Conservation (phyloP, 2,329 filamentous ascomycete genomes). For the Colletotrichum karsti region DNA sequence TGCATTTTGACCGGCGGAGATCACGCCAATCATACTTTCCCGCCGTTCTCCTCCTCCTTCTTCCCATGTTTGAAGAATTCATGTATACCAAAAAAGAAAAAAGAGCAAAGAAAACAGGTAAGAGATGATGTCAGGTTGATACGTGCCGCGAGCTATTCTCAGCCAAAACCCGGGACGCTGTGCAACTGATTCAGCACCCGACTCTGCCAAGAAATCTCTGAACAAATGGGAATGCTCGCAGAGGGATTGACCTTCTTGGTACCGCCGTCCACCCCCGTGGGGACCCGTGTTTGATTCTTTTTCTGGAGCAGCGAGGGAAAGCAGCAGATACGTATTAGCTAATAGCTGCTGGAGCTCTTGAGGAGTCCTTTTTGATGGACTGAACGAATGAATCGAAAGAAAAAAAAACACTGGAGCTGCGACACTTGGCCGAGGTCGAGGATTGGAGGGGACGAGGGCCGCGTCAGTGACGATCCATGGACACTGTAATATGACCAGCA, state of each 20-base stretch:
- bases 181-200: slow-evolving; percentile 21
- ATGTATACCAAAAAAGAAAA: not conserved
- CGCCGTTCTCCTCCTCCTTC: not conserved
- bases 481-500: slow-evolving; percentile 5
- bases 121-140: slow-evolving; percentile 4
- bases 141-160: slow-evolving; percentile 13
- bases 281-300: not conserved
- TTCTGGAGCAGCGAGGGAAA: not conserved
- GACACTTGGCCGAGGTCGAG: not conserved
- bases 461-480: slow-evolving; percentile 15
- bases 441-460: not conserved
- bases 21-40: slow-evolving; percentile 5
- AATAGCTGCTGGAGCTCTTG: not conserved
- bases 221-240: slow-evolving; percentile 1
- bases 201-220: slow-evolving; percentile 13
- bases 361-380: not conserved
- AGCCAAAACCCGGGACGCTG: not conserved
- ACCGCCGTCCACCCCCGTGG: slow-evolving; percentile 7
- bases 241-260: not conserved
- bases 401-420: not conserved
- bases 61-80: not conserved
- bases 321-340: not conserved
- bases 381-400: no score
- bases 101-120: not conserved
- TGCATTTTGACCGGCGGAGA: not conserved